phyloP scores from a whole-genome alignment of 2,329 filamentous ascomycete genomes.

The Microascus cirrosus region DNA sequence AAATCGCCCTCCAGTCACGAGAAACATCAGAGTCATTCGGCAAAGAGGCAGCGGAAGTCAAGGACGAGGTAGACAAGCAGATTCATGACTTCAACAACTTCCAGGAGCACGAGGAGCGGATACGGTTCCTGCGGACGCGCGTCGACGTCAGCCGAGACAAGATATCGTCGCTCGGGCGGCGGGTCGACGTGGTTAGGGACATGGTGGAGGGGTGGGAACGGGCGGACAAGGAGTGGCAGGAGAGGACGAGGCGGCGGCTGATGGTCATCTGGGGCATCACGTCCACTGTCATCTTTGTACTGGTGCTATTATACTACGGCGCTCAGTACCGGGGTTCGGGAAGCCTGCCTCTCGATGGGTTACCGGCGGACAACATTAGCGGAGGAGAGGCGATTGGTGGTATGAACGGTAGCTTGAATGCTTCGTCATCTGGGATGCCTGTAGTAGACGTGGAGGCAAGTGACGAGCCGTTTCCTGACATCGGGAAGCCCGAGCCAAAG shows the following conservation, averaged over 20 bases:
- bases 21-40: constrained; percentile 49
- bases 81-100: constrained; percentile 52
- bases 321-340: constrained; percentile 1
- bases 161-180: constrained; percentile 46
- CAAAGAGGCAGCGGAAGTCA: constrained; percentile 45
- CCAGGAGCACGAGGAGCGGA: constrained; percentile 50
- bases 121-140: constrained; percentile 49
- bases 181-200: constrained; percentile 52
- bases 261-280: constrained; percentile 53
- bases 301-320: constrained; percentile 22
- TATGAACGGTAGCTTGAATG: not conserved
- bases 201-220: constrained; percentile 58
- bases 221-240: constrained; percentile 56
- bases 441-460: not conserved
- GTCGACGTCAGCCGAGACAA: constrained; percentile 48
- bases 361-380: not conserved
- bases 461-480: not conserved
- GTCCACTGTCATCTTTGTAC: constrained; percentile 32
- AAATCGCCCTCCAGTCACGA: constrained; percentile 51
- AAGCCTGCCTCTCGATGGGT: not conserved
- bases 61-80: constrained; percentile 48
- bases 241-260: constrained; percentile 52
- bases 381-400: not conserved
- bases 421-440: not conserved
- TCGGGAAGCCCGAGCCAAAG: not conserved